A percentile compares a stretch with the other conserved stretches of the same genome.
phyloP scores from a whole-genome alignment of 139 green algal genomes.

The Asterochloris sp. region DNA sequence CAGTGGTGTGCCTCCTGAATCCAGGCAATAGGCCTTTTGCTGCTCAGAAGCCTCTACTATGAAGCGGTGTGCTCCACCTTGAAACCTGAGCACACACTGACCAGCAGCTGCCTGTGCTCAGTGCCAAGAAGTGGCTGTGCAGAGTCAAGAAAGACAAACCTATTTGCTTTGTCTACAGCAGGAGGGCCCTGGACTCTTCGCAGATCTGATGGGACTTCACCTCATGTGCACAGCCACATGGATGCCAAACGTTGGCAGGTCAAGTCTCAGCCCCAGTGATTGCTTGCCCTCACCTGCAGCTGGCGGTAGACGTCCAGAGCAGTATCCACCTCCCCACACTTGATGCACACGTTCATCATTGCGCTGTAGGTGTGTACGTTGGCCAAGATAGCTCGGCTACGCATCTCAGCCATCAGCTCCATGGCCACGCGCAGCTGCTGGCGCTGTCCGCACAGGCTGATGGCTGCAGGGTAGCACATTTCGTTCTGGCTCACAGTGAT shows the following conservation, averaged over 20 bases:
- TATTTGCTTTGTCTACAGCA: no score
- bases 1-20: no score
- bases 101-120: neutral
- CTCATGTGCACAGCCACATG: no score
- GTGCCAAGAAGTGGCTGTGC: neutral
- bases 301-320: conserved; percentile 32
- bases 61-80: neutral
- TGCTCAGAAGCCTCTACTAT: no score
- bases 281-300: conserved; percentile 18
- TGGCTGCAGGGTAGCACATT: conserved; percentile 24
- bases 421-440: conserved; percentile 58
- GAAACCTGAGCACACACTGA: neutral
- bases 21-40: no score
- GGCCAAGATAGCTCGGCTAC: conserved; percentile 17
- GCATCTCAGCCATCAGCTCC: conserved; percentile 55
- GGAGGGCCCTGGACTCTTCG: no score
- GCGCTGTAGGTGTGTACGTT: conserved; percentile 31
- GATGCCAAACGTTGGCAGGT: no score
- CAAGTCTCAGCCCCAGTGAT: neutral
- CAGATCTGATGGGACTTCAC: no score
- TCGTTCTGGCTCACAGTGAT: no score
- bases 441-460: conserved; percentile 54
- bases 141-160: neutral
- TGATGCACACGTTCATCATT: conserved; percentile 29
- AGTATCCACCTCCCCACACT: conserved; percentile 17